Evolutionary conservation across 371 early-diverging fungal genomes (phyloP), one percentile per base, ranked within the genome.

Genomic region (Aphelidium insulamus): DNA sequence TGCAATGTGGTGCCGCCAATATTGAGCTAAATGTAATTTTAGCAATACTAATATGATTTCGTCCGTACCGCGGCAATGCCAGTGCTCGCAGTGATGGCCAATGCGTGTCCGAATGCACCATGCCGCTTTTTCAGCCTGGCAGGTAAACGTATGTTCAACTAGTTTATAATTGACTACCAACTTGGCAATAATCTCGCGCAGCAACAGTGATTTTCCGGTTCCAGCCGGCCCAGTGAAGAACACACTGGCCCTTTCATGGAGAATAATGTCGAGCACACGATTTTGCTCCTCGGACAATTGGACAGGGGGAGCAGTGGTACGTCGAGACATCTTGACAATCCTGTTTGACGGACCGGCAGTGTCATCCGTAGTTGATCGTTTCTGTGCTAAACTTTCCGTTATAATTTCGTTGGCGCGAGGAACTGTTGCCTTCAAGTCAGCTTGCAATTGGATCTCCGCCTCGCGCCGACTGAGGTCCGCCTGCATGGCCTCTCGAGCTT

Each of bases 1-100:
- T 69, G 65, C 2, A 74, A 36, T 0, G 75, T 74, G 5, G 40
- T 40, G 5, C 75, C 75, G 12, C 46, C 45, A 32, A 73, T 57
- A 34, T 53, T 44, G 5, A 51, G 45, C 45, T 11, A 51, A 37
- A 2, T 45, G 47, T 8, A 51, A 36, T 3, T 7, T 18, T 31
- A 20, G 12, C 4, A 15, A 16, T 22, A 32, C 12, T 22, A 19
- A 9, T 25, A 21, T 26, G 40, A 28, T 12, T 25, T 32, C 12
- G 23, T 29, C 28, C 27, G n/a, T 17, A 45, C 24, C 21, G n/a
- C n/a, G n/a, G n/a, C n/a, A 8, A 26, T n/a, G n/a, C 26, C 26
- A 9, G 8, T 26, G 8, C 26, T 8, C 26, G 26, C 26, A 8
- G n/a, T 34, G 21, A 25, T 7, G 7, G 4, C 15, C 23, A 16